These are phyloP conservation scores for Fusarium succisae DNA, from an alignment of 2,329 filamentous ascomycete species.

Conservation along the genomic window DNA sequence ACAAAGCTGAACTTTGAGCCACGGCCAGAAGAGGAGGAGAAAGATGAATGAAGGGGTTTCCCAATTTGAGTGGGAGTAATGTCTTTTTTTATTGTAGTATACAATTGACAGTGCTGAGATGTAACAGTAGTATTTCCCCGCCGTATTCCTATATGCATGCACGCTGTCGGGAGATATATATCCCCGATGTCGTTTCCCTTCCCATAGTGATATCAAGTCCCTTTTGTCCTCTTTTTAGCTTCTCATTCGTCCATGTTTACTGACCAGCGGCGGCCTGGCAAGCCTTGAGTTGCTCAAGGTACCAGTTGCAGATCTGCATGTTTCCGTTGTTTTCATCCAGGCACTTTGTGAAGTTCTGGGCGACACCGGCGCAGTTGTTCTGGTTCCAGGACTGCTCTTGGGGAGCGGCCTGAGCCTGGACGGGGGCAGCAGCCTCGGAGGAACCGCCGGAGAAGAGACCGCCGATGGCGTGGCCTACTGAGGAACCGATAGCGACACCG, in stretches of 20 bases:
- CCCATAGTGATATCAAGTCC: conserved; percentile 2
- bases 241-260: conserved; percentile 52
- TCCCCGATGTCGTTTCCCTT: conserved; percentile 26
- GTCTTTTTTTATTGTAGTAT: conserved; percentile 42
- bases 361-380: conserved; percentile 80
- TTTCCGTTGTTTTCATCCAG: conserved; percentile 95
- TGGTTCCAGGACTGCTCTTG: conserved; percentile 63
- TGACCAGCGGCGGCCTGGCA: conserved; percentile 82
- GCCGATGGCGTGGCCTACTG: conserved; percentile 93
- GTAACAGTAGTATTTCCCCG: conserved; percentile 33
- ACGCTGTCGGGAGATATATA: conserved; percentile 31
- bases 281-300: conserved; percentile 94
- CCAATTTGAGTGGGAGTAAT: conserved; percentile 40
- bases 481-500: conserved; percentile 95
- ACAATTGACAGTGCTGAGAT: conserved; percentile 42
- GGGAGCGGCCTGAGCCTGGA: conserved; percentile 55
- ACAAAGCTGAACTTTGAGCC: conserved; percentile 74
- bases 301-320: conserved; percentile 97
- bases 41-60: conserved; percentile 37
- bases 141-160: conserved; percentile 35
- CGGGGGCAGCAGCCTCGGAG: conserved; percentile 62
- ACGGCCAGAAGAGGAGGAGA: conserved; percentile 66
- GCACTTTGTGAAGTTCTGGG: conserved; percentile 90
- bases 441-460: conserved; percentile 88
- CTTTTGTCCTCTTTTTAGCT: conserved; percentile 3